These are phyloP conservation scores for Suillus luteus DNA, from an alignment of 768 basidiomycete genomes.

Conservation along the genomic window DNA sequence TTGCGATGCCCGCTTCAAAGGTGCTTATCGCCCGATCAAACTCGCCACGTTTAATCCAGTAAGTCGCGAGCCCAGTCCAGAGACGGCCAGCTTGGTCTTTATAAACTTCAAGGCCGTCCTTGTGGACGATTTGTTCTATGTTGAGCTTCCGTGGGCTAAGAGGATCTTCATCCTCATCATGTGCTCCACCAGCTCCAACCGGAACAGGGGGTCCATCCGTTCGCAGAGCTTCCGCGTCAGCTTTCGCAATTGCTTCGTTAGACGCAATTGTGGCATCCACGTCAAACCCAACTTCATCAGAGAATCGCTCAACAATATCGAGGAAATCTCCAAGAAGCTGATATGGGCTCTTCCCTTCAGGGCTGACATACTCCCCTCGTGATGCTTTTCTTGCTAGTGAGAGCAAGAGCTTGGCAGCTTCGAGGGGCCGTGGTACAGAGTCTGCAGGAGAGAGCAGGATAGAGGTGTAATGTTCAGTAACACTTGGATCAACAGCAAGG, in stretches of 20 bases:
- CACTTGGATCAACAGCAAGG: conserved; percentile 74
- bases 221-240: conserved; percentile 45
- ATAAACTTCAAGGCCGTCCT: conserved; percentile 86
- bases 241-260: conserved; percentile 50
- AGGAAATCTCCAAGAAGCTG: conserved; percentile 92
- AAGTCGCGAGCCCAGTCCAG: conserved; percentile 96
- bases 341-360: conserved; percentile 94
- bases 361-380: conserved; percentile 78
- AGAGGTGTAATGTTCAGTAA: conserved; percentile 78
- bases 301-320: conserved; percentile 84
- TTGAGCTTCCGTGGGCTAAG: conserved; percentile 70
- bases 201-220: conserved; percentile 58
- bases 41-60: conserved; percentile 97
- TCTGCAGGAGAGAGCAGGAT: conserved; percentile 63
- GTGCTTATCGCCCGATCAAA: conserved; percentile 88
- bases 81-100: conserved; percentile 96
- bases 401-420: conserved; percentile 90
- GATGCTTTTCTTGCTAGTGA: conserved; percentile 82
- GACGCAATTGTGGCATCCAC: conserved; percentile 70
- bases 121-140: conserved; percentile 80
- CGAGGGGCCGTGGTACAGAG: conserved; percentile 76
- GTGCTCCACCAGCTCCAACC: conserved; percentile 53
- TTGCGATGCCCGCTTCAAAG: conserved; percentile 84
- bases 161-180: conserved; percentile 87
- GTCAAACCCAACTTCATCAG: conserved; percentile 91